These are phyloP conservation scores for Talaromyces pinophilus DNA, from an alignment of 2,329 filamentous ascomycete species.

Conservation along the genomic window DNA sequence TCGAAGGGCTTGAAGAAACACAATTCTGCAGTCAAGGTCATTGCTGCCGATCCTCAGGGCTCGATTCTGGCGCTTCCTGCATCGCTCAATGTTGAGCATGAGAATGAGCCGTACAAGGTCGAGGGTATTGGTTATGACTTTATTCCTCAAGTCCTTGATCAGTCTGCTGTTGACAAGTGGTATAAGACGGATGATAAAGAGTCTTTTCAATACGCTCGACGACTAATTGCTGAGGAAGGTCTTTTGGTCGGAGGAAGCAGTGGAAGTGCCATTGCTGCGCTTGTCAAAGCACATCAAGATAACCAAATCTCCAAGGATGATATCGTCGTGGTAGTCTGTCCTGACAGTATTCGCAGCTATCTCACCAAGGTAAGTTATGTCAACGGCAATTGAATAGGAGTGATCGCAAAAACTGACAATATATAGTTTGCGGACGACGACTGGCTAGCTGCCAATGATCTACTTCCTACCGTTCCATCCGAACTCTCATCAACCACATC, in stretches of 20 bases:
- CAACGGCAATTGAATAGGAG: no score
- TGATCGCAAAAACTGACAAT: no score
- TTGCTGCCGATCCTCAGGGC: conserved; percentile 89
- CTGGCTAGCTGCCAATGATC: conserved; percentile 95
- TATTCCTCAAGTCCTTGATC: conserved; percentile 88
- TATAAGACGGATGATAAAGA: conserved; percentile 96
- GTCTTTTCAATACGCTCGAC: conserved; percentile 85
- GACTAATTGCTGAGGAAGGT: conserved; percentile 91
- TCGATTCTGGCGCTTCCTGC: conserved; percentile 86
- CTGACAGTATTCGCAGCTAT: conserved; percentile 96
- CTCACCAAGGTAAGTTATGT: conserved; percentile 69
- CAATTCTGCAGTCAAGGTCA: conserved; percentile 78
- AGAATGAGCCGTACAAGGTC: conserved; percentile 90
- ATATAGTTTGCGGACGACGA: conserved; percentile 87
- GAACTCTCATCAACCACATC: conserved; percentile 39
- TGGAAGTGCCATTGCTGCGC: conserved; percentile 84
- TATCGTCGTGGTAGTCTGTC: conserved; percentile 84
- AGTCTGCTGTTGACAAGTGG: conserved; percentile 81
- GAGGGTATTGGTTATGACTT: conserved; percentile 99
- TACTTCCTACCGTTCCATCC: conserved; percentile 65
- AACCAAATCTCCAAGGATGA: conserved; percentile 77
- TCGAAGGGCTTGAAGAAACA: conserved; percentile 85
- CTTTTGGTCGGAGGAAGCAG: conserved; percentile 91
- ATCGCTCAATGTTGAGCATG: conserved; percentile 73
- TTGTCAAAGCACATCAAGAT: conserved; percentile 75